Evolutionary conservation across 306 rosid genomes (phyloP), one percentile per base, ranked within the genome.

Genomic region (Benincasa hispida): DNA sequence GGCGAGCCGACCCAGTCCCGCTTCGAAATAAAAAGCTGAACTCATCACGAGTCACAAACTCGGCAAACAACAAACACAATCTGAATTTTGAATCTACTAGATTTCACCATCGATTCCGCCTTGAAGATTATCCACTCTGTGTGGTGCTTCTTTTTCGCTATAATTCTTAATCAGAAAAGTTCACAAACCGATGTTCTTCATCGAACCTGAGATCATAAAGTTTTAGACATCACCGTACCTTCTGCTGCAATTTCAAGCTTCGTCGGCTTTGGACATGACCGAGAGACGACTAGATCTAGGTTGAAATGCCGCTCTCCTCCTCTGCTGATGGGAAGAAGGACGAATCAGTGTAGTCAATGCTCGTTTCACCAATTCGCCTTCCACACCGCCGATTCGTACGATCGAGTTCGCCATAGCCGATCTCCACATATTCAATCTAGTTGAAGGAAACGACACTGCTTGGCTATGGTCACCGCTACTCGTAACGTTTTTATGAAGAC

Each of bases 351-450:
- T 91, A 0, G 99, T 89, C 22, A 95, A 63, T 7, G 98, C 98
- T 27, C 99, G 66, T 74, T 89, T 92, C 39, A 95, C 98, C 98
- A 93, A 87, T 81, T 95, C 99, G 0, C 99, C 99, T 53, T 95
- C 99, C 1, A 95, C 99, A 0, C 98, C 90, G 34, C 98, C 92
- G 74, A 95, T 95, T 25, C 99, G 83, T 0, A 95, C 98, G 35
- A 95, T 68, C 41, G 99, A 95, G 76, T 95, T 95, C 79, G 86
- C 92, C 99, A 95, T 95, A 2, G 99, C 99, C 19, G 99, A 95
- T 83, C 96, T 89, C 25, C 91, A 93, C 99, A 92, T 95, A 60
- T 95, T 92, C 10, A 90, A 84, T 13, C 96, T 84, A 15, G 74
- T 83, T 0, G 92, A 76, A 1, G 97, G 95, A 51, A 56, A 89